A percentile compares a stretch with the other conserved stretches of the same genome.
Conservation (phyloP, 805 yeast species). For the Yamadazyma sp. region DNA sequence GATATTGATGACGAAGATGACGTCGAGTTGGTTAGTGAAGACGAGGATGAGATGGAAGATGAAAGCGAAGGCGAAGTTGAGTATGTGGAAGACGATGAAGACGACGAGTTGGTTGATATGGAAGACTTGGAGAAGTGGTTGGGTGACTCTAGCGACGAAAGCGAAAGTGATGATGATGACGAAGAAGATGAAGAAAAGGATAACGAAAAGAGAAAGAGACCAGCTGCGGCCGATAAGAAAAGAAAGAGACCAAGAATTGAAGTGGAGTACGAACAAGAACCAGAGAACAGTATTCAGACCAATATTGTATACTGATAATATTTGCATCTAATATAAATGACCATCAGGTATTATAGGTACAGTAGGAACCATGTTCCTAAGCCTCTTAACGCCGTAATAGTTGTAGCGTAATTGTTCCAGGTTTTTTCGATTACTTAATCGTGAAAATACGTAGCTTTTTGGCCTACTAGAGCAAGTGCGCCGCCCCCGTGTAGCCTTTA, state of each 20-base stretch:
- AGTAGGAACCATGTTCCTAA: too few species aligned
- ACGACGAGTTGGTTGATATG: constrained; percentile 85
- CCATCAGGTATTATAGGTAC: too few species aligned
- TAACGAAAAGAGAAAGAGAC: constrained; percentile 49
- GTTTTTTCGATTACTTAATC: too few species aligned
- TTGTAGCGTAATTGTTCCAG: too few species aligned
- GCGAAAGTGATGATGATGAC: constrained; percentile 36
- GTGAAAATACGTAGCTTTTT: too few species aligned
- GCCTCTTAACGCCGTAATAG: too few species aligned
- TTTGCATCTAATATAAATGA: too few species aligned
- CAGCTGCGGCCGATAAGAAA: constrained; percentile 9
- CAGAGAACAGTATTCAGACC: constrained; percentile 15
- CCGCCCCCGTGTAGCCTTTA: too few species aligned
- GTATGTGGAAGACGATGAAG: constrained; percentile 87
- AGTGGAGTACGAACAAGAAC: constrained; percentile 70
- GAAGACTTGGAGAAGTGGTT: constrained; percentile 93
- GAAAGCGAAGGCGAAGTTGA: constrained; percentile 76
- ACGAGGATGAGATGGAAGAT: constrained; percentile 25
- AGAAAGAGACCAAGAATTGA: constrained; percentile 57
- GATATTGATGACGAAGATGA: constrained; percentile 57
- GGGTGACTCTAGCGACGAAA: constrained; percentile 41
- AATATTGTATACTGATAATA: constrained; percentile 15
- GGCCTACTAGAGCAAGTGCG: too few species aligned
- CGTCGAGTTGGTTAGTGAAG: constrained; percentile 47
- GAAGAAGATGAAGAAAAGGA: constrained; percentile 40